Percentiles rank a stretch among this genome's conserved stretches.
phyloP scores from a whole-genome alignment of 352 stramenopile genomes.

The Globisporangium mamillatum region DNA sequence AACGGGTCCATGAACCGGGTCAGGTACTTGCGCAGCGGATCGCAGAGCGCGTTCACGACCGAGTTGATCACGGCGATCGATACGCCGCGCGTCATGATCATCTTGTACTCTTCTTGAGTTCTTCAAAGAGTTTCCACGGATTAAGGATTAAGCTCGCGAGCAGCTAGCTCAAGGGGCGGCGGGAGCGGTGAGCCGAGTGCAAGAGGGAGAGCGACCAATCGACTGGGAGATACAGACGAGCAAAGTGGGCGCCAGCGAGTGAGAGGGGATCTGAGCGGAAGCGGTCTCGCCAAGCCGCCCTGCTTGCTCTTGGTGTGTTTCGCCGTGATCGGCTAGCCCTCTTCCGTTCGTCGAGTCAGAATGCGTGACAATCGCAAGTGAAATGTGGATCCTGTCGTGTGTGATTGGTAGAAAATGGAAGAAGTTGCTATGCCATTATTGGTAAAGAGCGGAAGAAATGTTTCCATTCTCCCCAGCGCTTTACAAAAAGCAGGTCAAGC shows the following conservation, averaged over 20 bases:
- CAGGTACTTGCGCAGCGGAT: conserved; percentile 83
- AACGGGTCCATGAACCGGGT: conserved; percentile 84
- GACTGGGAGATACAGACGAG: not conserved
- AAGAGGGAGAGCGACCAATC: not conserved
- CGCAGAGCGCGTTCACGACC: conserved; percentile 72
- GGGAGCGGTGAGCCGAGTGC: not conserved
- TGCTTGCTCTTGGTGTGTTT: not conserved
- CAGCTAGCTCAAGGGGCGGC: conserved; percentile 9
- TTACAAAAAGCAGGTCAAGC: no score
- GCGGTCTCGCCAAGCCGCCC: not conserved
- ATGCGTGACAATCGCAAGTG: not conserved
- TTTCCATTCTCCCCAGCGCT: no score
- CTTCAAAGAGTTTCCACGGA: not conserved
- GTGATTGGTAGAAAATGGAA: no score
- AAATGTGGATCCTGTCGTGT: no score
- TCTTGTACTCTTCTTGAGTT: conserved; percentile 16
- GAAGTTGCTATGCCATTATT: no score
- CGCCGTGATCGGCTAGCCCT: not conserved
- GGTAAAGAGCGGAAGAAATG: no score
- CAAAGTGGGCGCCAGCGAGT: not conserved
- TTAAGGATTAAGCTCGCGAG: not conserved
- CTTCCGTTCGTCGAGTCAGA: conserved; percentile 10
- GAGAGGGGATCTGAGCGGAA: not conserved
- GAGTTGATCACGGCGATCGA: conserved; percentile 81
- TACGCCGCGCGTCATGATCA: conserved; percentile 65